Base-by-base conservation (phyloP, 345 rosid genomes). In the Citrus australasica region DNA sequence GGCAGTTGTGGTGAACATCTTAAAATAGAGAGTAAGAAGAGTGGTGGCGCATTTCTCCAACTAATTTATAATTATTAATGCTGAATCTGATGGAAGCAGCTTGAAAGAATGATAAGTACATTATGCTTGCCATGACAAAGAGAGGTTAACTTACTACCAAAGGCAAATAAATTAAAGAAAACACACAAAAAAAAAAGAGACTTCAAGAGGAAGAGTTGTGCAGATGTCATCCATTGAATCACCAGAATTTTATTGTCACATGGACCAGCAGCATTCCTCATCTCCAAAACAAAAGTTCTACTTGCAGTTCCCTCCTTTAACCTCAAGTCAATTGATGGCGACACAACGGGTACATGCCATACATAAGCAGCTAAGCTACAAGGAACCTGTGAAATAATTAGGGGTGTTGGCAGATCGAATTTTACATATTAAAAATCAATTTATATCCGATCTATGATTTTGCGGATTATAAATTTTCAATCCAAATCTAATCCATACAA, bases 371-470 rank as follows among this genome's bases (percentile, higher is more conserved):
- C 48, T 21, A 22, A 56, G 4, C 2, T 48, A 73, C 22, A 55
- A 38, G 30, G 30, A 58, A 21, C 48, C 16, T 24, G 61, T 17
- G 33, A 51, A 8, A 73, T 13, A 79, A 3, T 32, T 4, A 32
- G 0, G 0, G 0, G 4, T 32, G 33, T 0, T 32, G 4, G 33
- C 33, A 0, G 0, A 32, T 32, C 0, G 33, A 32, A 32, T 32
- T 32, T 32, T 32, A 32, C 0, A 0, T 0, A 32, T 32, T 32
- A 0, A 0, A 32, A 0, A 32, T 4, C 0, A 32, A 32, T 32
- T 32, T 0, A 32, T 32, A 32, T 32, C 0, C 0, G 4, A 32
- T 32, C 4, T 0, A 32, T 0, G 4, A 32, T 32, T 32, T 32
- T 32, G 0, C 4, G 2, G 0, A 32, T 32, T 32, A 0, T 3